Evolutionary conservation across 768 basidiomycete species (phyloP).

Genomic region (Boletus fagicola): DNA sequence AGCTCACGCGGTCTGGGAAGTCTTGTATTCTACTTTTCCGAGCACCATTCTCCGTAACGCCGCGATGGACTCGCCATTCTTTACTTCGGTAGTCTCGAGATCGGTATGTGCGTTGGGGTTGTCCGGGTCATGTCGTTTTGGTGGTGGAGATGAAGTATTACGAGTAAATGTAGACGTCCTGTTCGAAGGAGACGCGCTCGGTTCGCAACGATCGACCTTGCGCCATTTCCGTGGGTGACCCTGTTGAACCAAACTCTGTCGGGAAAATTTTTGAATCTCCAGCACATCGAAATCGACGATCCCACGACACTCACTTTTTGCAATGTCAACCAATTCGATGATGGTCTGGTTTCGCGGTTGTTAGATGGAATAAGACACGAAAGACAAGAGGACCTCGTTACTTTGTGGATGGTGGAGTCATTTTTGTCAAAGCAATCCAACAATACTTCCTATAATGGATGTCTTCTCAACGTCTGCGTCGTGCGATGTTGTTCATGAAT

Average conservation of each 20-base stretch:
- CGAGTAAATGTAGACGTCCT: neutral
- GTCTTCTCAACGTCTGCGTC: neutral
- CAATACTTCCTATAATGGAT: neutral
- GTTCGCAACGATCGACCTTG: constrained; percentile 15
- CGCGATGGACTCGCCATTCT: constrained; percentile 50
- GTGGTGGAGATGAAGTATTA: constrained; percentile 6
- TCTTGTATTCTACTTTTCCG: constrained; percentile 42
- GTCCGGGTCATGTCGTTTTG: neutral
- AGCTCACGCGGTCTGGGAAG: constrained; percentile 46
- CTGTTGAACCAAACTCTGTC: constrained; percentile 11
- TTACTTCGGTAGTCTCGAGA: constrained; percentile 28
- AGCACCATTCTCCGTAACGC: constrained; percentile 52
- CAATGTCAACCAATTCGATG: constrained; percentile 57
- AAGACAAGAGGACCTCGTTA: constrained; percentile 8
- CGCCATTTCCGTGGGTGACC: constrained; percentile 17
- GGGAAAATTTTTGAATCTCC: neutral
- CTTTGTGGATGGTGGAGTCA: constrained; percentile 14
- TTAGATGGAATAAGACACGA: constrained; percentile 3
- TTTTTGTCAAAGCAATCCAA: constrained; percentile 11
- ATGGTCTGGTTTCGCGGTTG: constrained; percentile 30
- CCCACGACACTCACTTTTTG: constrained; percentile 42
- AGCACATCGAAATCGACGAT: neutral
- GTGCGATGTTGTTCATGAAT: neutral
- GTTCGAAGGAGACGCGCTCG: neutral
- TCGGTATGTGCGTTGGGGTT: constrained; percentile 14